Conservation (phyloP, 169 alveolate genomes). For the Plasmodium vivax region DNA sequence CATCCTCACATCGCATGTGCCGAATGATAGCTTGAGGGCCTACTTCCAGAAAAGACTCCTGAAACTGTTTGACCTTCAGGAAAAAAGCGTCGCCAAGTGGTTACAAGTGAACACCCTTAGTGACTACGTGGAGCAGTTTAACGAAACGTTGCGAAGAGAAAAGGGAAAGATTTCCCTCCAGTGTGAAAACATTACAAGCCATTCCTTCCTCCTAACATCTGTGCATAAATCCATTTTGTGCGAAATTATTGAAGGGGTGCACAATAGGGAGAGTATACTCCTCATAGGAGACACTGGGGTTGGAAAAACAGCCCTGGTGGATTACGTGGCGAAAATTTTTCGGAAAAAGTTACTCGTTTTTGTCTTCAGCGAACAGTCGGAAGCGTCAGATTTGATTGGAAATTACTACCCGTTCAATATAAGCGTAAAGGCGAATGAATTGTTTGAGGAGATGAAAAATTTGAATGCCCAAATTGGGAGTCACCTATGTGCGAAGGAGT, state of each 20-base stretch:
- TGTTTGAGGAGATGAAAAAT: constrained; percentile 18
- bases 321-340: constrained; percentile 90
- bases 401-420: constrained; percentile 84
- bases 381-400: constrained; percentile 93
- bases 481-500: constrained; percentile 9
- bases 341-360: constrained; percentile 92
- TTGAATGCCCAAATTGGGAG: constrained; percentile 7
- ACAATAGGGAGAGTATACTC: constrained; percentile 94
- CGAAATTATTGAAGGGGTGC: constrained; percentile 85
- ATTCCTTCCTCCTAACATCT: constrained; percentile 73
- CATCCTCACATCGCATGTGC: constrained; percentile 56
- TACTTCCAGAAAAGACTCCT: neutral
- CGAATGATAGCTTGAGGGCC: constrained; percentile 12
- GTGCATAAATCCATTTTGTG: constrained; percentile 88
- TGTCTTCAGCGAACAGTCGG: constrained; percentile 94
- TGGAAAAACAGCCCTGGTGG: constrained; percentile 97
- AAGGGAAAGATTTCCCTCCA: neutral
- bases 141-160: constrained; percentile 9
- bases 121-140: constrained; percentile 20
- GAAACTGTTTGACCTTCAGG: constrained; percentile 1
- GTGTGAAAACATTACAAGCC: constrained; percentile 5
- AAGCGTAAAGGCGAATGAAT: constrained; percentile 51
- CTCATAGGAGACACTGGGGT: constrained; percentile 99
- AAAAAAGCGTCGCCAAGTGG: neutral
- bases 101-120: neutral